Conservation (phyloP, 2,329 filamentous ascomycete genomes). For the Diaporthe helianthi region DNA sequence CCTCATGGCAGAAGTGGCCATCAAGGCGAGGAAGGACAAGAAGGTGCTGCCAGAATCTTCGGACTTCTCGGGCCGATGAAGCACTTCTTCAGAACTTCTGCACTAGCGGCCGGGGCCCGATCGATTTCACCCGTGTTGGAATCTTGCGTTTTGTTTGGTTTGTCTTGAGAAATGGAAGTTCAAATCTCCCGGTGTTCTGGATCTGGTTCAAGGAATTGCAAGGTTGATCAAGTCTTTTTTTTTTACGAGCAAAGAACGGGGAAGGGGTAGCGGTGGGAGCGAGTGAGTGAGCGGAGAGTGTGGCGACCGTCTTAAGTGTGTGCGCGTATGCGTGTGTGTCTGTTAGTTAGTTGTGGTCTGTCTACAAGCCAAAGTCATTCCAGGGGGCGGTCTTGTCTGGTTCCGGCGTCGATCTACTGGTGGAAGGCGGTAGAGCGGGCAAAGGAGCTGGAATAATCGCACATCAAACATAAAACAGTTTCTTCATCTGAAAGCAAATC, state of each 20-base stretch:
- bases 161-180: slow-evolving; percentile 25
- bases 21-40: slow-evolving; percentile 87
- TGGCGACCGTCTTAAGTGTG: not conserved
- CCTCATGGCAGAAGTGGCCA: slow-evolving; percentile 85
- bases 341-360: not conserved
- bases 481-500: slow-evolving; percentile 27
- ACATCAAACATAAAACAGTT: not conserved
- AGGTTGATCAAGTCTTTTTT: slow-evolving; percentile 18
- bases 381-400: not conserved
- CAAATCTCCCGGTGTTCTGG: slow-evolving; percentile 35
- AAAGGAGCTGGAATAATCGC: slow-evolving; percentile 2
- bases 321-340: not conserved
- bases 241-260: slow-evolving; percentile 25
- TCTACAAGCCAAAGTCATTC: slow-evolving; percentile 17
- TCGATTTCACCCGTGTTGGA: slow-evolving; percentile 19
- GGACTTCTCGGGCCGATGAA: slow-evolving; percentile 54
- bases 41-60: slow-evolving; percentile 66
- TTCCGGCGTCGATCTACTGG: slow-evolving; percentile 27
- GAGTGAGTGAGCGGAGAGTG: not conserved
- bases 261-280: not conserved
- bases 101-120: not conserved
- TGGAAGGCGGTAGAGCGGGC: slow-evolving; percentile 15
- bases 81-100: slow-evolving; percentile 26
- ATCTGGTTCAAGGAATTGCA: slow-evolving; percentile 34
- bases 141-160: slow-evolving; percentile 35